Conservation (phyloP, 2,329 filamentous ascomycete species). For the Pseudogymnoascus verrucosus region DNA sequence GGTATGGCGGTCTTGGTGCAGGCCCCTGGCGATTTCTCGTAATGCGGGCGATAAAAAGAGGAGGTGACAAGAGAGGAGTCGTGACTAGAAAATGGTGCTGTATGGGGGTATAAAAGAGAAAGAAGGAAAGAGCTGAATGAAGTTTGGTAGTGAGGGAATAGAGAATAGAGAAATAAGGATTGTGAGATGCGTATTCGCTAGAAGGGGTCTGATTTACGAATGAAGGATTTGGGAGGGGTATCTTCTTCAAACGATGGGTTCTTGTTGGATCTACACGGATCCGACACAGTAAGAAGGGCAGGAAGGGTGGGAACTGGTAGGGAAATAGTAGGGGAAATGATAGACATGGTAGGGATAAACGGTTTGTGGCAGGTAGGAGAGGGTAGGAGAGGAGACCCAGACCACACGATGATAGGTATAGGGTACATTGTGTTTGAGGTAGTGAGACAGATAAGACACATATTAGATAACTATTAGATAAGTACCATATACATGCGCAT, state of each 20-base stretch:
- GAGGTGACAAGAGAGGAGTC: neutral
- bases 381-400: constrained; percentile 10
- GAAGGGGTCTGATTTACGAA: neutral
- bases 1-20: constrained; percentile 15
- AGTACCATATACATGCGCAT: neutral
- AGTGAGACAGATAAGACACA: neutral
- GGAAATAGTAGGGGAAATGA: constrained; percentile 10
- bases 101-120: neutral
- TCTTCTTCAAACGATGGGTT: constrained; percentile 8
- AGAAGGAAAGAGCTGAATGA: neutral
- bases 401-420: neutral
- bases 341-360: constrained; percentile 11
- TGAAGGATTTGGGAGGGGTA: constrained; percentile 9
- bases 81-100: neutral
- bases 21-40: constrained; percentile 15
- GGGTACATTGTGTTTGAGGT: neutral
- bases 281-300: constrained; percentile 10
- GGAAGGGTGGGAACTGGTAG: constrained; percentile 5
- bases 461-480: neutral
- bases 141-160: neutral
- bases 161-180: neutral
- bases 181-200: neutral
- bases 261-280: constrained; percentile 15
- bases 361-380: constrained; percentile 13
- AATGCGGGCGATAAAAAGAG: constrained; percentile 1